A percentile compares a stretch with the other conserved stretches of the same genome.
phyloP scores from a whole-genome alignment of 2,329 filamentous ascomycete species.

The Botrytis galanthina region DNA sequence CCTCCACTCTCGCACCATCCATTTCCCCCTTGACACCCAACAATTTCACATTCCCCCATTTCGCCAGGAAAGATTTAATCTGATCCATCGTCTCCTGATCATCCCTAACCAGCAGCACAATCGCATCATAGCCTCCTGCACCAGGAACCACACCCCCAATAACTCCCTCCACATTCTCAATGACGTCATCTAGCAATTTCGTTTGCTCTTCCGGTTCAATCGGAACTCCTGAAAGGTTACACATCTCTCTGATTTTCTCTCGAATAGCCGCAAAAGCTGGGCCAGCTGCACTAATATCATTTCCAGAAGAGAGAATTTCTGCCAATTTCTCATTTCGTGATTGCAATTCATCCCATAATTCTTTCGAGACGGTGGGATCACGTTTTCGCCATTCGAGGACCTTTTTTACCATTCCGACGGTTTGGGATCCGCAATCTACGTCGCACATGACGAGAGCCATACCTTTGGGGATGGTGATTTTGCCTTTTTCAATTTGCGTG shows the following conservation, averaged over 20 bases:
- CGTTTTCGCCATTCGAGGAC: constrained; percentile 77
- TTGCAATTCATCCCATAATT: constrained; percentile 75
- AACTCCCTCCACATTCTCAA: constrained; percentile 50
- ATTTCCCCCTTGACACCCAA: constrained; percentile 70
- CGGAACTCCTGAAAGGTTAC: constrained; percentile 68
- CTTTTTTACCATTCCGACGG: constrained; percentile 92
- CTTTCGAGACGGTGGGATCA: constrained; percentile 61
- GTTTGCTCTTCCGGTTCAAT: constrained; percentile 90
- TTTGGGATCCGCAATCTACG: constrained; percentile 90
- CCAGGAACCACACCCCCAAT: constrained; percentile 54
- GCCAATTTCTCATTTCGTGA: constrained; percentile 70
- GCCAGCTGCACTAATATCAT: constrained; percentile 44
- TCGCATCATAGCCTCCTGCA: constrained; percentile 89
- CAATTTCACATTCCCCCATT: constrained; percentile 70
- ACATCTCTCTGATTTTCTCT: constrained; percentile 73
- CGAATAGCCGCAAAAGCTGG: constrained; percentile 53
- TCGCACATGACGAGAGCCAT: constrained; percentile 89
- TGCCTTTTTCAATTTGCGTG: constrained; percentile 67
- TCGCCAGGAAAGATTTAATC: constrained; percentile 60
- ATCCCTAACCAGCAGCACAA: constrained; percentile 76
- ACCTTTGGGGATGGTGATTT: constrained; percentile 68
- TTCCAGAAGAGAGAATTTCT: constrained; percentile 53
- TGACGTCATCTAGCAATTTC: constrained; percentile 73
- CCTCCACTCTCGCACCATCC: constrained; percentile 58
- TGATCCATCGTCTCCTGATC: constrained; percentile 59